Evolutionary conservation across 2,329 filamentous ascomycete species (phyloP), one percentile per base, ranked within the genome.

Genomic region (Clarireedia homoeocarpa): DNA sequence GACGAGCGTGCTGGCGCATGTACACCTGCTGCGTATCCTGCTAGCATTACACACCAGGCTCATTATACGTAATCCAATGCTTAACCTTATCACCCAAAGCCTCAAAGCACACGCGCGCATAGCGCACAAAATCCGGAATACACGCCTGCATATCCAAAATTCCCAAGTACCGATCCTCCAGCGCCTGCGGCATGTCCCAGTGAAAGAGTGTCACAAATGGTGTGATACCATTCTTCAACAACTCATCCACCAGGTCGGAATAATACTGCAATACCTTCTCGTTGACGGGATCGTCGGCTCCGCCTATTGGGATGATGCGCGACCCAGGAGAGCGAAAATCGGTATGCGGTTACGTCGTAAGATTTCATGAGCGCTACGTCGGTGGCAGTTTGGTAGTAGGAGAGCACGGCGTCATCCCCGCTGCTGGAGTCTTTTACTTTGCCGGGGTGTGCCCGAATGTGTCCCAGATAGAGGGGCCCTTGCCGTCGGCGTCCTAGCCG

Each of bases 1-100:
- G 86, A 89, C 12, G 84, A 88, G 66, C 81, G 83, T n/a, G 88
- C 89, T 1, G 89, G 89, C 10, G 89, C 89, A 67, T 90, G 90
- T 59, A 82, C 76, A 39, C 89, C 89, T 34, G 80, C 81, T 68
- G 79, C 86, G 72, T 91, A 92, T 40, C 89, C 89, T 36, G 92
- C 80, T 57, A 92, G 84, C 57, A 86, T 82, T 83, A 89, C 72
- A 89, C 92, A 81, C 87, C 92, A 5, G 89, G 89, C 74, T 95
- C 89, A 70, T 92, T 92, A 74, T 91, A 89, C 24, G 88, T 92
- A 69, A 91, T 88, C 89, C 89, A 95, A 73, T 89, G 79, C 75
- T 89, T 89, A 67, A 90, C 88, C 70, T 84, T 85, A 59, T 83
- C 79, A 51, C 63, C 62, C 6, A 94, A 78, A 1, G 83, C 80